Base-by-base conservation (phyloP, 495 filamentous ascomycete genomes). In the Halenospora varia region DNA sequence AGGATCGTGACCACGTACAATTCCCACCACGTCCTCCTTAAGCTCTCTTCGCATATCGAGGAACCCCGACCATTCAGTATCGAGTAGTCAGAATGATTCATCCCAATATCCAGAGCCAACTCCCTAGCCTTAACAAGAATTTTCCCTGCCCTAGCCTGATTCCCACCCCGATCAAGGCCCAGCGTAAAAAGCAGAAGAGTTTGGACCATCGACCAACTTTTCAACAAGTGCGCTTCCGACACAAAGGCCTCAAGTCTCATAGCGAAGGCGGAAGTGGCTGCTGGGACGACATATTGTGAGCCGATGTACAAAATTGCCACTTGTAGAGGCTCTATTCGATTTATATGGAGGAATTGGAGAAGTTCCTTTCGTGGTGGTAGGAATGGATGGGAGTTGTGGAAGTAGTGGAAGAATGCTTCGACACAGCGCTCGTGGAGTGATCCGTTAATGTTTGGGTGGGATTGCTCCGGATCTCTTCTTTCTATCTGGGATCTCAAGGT, bases 21-120 rank as follows among this genome's bases (percentile, higher is more conserved):
- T 61, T 93, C 88, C 90, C 90, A 96, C 90, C 89, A 94, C 15
- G 89, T 94, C 41, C 90, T 79, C 23, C 90, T 77, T 76, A 88
- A 81, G 64, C 85, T 85, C 66, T 96, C 90, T 60, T 80, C 77
- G 25, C 78, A 57, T 24, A 76, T 71, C 24, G 75, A 72, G 49
- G 75, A 71, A 20, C 71, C 69, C 25, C 66, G 65, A 22, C 77
- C 77, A 49, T 76, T 63, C 8, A 71, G 48, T 2, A 71, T 58
- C 17, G 77, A 74, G 60, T 74, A 79, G 20, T 70, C 61, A 48
- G 70, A 70, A 55, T 79, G 81, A 70, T 93, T 83, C 71, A 96
- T 75, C 1, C 86, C 85, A 19, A 92, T 75, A 51, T 89, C 84
- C 19, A 92, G 75, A 17, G 88, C 88, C 51, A 88, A 60, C 24